Evolutionary conservation across 768 basidiomycete genomes (phyloP).

Genomic region (Russula sp.): DNA sequence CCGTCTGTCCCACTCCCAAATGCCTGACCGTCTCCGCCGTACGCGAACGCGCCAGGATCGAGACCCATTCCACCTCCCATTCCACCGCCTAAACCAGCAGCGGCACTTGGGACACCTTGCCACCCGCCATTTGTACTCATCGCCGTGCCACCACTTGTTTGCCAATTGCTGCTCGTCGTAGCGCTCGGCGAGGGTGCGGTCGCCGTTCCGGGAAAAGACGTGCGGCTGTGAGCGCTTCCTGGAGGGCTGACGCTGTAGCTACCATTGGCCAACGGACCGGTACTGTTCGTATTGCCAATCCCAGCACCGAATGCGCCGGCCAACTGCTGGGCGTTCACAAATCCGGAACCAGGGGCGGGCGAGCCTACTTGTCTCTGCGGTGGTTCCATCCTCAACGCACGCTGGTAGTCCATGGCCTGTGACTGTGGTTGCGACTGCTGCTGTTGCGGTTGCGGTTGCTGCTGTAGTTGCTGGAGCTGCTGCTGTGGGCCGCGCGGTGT

Average conservation of each 20-base stretch:
- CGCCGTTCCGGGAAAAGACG: conserved; percentile 13
- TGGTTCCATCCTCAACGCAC: conserved; percentile 14
- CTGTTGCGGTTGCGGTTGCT: conserved; percentile 22
- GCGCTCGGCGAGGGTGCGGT: conserved; percentile 18
- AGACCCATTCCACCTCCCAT: conserved; percentile 12
- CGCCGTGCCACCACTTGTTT: neutral
- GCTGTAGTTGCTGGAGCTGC: conserved; percentile 25
- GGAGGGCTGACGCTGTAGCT: conserved; percentile 20
- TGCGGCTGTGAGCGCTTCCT: conserved; percentile 19
- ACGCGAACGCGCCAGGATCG: conserved; percentile 9
- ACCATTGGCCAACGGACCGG: conserved; percentile 7
- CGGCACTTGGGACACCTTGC: neutral
- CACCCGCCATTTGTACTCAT: conserved; percentile 5
- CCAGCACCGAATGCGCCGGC: conserved; percentile 15
- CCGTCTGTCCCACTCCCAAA: conserved; percentile 11
- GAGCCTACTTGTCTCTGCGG: neutral
- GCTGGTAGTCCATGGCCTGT: conserved; percentile 18
- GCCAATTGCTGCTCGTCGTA: conserved; percentile 10
- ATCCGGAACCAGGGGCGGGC: conserved; percentile 10
- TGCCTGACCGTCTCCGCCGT: conserved; percentile 11
- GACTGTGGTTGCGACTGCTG: conserved; percentile 26
- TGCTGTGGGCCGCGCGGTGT: conserved; percentile 28
- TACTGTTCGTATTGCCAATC: neutral
- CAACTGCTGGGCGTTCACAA: conserved; percentile 16
- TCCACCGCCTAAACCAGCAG: conserved; percentile 9